Conservation (phyloP, 768 basidiomycete genomes). For the Chiua virens region DNA sequence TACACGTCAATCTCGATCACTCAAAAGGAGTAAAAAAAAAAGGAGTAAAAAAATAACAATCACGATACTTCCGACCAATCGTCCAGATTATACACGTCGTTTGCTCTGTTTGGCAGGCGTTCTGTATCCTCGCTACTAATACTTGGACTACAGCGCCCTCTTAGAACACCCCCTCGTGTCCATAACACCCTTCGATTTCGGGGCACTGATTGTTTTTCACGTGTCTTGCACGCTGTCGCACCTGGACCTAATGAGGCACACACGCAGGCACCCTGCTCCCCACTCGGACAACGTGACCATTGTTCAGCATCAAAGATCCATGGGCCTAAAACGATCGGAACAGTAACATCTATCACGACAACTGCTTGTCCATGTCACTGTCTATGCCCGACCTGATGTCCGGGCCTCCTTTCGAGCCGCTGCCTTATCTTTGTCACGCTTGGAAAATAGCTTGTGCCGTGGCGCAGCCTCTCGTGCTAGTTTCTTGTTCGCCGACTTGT, state of each 20-base stretch:
- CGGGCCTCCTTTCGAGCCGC: slow-evolving; percentile 47
- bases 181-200: slow-evolving; percentile 25
- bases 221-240: slow-evolving; percentile 24
- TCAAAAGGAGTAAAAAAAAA: neutral
- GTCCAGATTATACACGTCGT: too few species aligned
- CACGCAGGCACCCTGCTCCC: slow-evolving; percentile 8
- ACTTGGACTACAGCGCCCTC: slow-evolving; percentile 6
- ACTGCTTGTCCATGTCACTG: neutral
- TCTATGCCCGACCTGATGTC: slow-evolving; percentile 29
- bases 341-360: slow-evolving; percentile 16
- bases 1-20: slow-evolving; percentile 18
- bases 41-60: neutral
- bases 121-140: neutral
- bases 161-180: slow-evolving; percentile 26
- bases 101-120: neutral
- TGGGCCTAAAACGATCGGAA: slow-evolving; percentile 13
- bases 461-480: slow-evolving; percentile 52
- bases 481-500: slow-evolving; percentile 86
- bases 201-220: slow-evolving; percentile 30
- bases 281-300: slow-evolving; percentile 13
- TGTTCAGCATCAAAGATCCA: slow-evolving; percentile 13
- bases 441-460: slow-evolving; percentile 79
- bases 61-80: too few species aligned
- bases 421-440: slow-evolving; percentile 77
- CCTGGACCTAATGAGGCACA: slow-evolving; percentile 26